A percentile compares a stretch with the other conserved stretches of the same genome.
Evolutionary conservation across 768 basidiomycete species (phyloP).

Genomic region (Hortiboletus campestris): DNA sequence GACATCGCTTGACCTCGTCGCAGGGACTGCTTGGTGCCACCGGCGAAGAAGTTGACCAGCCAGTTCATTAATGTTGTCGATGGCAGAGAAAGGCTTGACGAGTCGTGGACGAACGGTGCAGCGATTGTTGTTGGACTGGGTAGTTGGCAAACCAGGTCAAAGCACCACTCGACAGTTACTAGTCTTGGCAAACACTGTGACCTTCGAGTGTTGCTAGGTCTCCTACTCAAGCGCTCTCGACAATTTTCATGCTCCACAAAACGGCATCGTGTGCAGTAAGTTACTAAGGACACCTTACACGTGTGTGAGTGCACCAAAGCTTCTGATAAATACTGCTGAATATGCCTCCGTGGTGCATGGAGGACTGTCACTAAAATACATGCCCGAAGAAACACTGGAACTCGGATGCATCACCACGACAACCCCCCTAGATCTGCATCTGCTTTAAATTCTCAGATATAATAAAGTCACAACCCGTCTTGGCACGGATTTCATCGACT

Average conservation of each 20-base stretch:
- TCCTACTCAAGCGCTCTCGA: background rate
- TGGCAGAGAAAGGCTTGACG: slow-evolving; percentile 5
- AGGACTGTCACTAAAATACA: background rate
- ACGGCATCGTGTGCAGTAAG: slow-evolving; percentile 14
- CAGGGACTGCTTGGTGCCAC: slow-evolving; percentile 45
- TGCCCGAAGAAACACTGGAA: background rate
- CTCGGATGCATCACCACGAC: slow-evolving; percentile 4
- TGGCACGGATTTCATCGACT: slow-evolving; percentile 75
- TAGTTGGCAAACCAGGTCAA: slow-evolving; percentile 2
- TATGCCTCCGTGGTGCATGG: background rate
- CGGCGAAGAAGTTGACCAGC: slow-evolving; percentile 64
- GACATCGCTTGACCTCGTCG: slow-evolving; percentile 67
- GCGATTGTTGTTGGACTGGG: background rate
- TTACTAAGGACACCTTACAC: slow-evolving; percentile 5
- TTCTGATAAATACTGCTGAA: slow-evolving; percentile 1
- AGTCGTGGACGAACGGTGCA: background rate
- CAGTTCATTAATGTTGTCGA: slow-evolving; percentile 62
- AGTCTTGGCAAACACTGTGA: background rate
- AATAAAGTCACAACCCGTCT: slow-evolving; percentile 79
- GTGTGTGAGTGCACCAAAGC: background rate
- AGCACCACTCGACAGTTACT: background rate
- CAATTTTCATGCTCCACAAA: slow-evolving; percentile 19
- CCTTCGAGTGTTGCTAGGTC: background rate
- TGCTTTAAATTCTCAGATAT: slow-evolving; percentile 50
- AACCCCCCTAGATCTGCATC: slow-evolving; percentile 34